Evolutionary conservation across 371 early-diverging fungal species (phyloP).

Genomic region (Catenaria anguillulae): DNA sequence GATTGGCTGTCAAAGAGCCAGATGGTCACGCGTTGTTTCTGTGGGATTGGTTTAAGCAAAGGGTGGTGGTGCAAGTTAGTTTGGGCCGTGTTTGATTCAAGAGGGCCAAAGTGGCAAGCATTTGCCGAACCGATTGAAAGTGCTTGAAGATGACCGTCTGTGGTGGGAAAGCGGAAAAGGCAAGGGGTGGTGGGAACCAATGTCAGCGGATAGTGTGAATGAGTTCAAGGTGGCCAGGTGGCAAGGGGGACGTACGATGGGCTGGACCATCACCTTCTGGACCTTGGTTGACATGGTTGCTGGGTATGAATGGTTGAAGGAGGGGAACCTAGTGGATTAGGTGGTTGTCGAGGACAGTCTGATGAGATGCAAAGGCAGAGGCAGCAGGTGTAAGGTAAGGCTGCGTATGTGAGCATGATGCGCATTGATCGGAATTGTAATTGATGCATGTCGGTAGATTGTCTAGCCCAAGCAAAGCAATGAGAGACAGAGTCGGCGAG

Average conservation of each 20-base stretch:
- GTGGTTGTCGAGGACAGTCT: too few species aligned
- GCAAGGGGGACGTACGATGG: slow-evolving; percentile 60
- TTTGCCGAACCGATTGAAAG: slow-evolving; percentile 60
- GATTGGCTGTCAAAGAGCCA: slow-evolving; percentile 83
- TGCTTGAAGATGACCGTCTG: slow-evolving; percentile 88
- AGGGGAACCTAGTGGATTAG: too few species aligned
- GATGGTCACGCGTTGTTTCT: slow-evolving; percentile 50
- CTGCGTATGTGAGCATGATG: too few species aligned
- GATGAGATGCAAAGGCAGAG: too few species aligned
- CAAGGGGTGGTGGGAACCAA: neutral
- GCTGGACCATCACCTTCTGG: slow-evolving; percentile 91
- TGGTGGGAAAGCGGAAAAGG: slow-evolving; percentile 7
- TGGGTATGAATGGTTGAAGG: too few species aligned
- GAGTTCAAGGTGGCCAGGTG: too few species aligned
- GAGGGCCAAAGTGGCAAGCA: too few species aligned
- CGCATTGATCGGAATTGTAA: too few species aligned
- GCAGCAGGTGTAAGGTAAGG: too few species aligned
- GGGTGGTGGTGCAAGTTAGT: neutral
- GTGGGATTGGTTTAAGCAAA: neutral
- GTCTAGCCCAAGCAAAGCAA: too few species aligned
- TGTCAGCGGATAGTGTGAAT: neutral
- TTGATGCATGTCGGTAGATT: too few species aligned
- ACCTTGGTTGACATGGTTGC: slow-evolving; percentile 62
- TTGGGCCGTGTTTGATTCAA: neutral
- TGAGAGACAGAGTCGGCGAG: too few species aligned